Evolutionary conservation across 345 rosid species (phyloP).

Genomic region (Orychophragmus violaceus): DNA sequence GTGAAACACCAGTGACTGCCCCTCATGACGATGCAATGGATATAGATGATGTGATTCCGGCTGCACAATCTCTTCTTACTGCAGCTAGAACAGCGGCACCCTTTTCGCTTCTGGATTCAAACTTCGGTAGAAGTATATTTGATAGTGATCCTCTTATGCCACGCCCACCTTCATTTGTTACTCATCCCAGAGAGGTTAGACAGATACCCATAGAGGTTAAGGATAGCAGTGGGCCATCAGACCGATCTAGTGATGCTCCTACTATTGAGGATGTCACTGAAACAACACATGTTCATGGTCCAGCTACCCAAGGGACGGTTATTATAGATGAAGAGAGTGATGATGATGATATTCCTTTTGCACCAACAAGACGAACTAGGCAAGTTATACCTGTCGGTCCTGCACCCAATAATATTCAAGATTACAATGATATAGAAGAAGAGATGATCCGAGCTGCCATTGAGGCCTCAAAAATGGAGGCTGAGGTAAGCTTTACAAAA

Average conservation of each 20-base stretch:
- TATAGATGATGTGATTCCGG: conserved; percentile 64
- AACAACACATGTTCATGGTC: conserved; percentile 40
- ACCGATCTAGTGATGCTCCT: conserved; percentile 51
- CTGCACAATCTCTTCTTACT: conserved; percentile 31
- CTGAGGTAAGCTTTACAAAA: conserved; percentile 37
- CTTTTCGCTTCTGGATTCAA: conserved; percentile 48
- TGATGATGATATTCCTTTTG: conserved; percentile 41
- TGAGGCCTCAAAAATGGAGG: conserved; percentile 88
- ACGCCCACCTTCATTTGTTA: conserved; percentile 48
- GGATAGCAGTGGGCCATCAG: conserved; percentile 51
- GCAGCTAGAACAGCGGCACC: conserved; percentile 36
- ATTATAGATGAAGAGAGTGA: conserved; percentile 61
- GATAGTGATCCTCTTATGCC: conserved; percentile 42
- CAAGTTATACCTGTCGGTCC: conserved; percentile 41
- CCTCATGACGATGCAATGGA: conserved; percentile 70
- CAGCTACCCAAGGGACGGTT: conserved; percentile 48
- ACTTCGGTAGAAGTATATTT: conserved; percentile 36
- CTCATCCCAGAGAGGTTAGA: conserved; percentile 82
- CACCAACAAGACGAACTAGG: conserved; percentile 28
- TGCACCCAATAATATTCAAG: conserved; percentile 40
- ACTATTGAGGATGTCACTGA: conserved; percentile 73
- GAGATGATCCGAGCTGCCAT: conserved; percentile 97
- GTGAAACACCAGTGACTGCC: conserved; percentile 33
- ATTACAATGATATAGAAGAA: conserved; percentile 87
- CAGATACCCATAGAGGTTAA: conserved; percentile 82